phyloP scores from a whole-genome alignment of 129 eudicot genomes.

The Artemisia tridentata region DNA sequence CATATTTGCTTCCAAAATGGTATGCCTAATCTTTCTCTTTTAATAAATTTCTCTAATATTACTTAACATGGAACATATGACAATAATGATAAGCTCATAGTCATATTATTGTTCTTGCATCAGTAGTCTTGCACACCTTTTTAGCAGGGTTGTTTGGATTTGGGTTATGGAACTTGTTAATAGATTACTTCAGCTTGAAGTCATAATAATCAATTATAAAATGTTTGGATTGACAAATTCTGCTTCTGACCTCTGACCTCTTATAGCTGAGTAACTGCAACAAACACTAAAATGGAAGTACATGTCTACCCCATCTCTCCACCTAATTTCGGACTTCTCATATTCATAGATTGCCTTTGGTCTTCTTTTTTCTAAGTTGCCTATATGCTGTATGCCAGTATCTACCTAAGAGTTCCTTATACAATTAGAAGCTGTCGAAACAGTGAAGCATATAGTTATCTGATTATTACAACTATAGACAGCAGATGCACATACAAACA shows the following conservation, averaged over 20 bases:
- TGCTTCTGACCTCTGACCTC: background rate
- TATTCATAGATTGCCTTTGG: too few species aligned
- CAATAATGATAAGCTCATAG: background rate
- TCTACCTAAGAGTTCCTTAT: too few species aligned
- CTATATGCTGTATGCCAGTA: too few species aligned
- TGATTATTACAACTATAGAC: too few species aligned
- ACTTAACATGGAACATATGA: constrained; percentile 9
- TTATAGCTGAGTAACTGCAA: too few species aligned
- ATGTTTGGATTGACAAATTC: background rate
- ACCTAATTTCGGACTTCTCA: too few species aligned
- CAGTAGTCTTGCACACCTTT: background rate
- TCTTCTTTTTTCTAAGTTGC: too few species aligned
- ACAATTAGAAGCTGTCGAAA: too few species aligned
- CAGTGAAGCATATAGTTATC: too few species aligned
- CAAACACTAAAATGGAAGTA: too few species aligned
- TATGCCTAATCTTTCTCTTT: constrained; percentile 22
- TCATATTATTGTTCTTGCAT: constrained; percentile 2
- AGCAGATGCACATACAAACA: background rate
- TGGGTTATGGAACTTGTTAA: background rate
- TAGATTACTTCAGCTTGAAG: background rate
- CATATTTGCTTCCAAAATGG: constrained; percentile 83
- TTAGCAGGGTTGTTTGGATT: background rate
- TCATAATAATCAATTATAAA: background rate
- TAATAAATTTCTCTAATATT: constrained; percentile 8
- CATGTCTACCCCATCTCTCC: too few species aligned